Conservation (phyloP, 179 eudicot genomes). For the Silene noctiflora region DNA sequence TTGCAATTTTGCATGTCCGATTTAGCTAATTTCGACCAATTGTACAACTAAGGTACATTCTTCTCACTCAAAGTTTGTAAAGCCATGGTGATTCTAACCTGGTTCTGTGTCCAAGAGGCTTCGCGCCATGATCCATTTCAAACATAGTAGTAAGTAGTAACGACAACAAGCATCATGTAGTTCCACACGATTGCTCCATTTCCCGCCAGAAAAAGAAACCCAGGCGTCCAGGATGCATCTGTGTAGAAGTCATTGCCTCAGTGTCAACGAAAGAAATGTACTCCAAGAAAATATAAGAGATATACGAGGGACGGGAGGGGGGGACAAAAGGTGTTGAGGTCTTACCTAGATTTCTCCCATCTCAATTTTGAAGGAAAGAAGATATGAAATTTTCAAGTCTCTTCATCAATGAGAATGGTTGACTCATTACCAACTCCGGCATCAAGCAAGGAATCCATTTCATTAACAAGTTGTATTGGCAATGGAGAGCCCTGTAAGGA, state of each 20-base stretch:
- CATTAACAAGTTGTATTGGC: conserved; percentile 72
- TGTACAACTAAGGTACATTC: too few species aligned
- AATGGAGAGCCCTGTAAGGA: conserved; percentile 68
- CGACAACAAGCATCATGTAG: background rate
- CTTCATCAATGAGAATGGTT: conserved; percentile 75
- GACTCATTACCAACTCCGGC: conserved; percentile 69
- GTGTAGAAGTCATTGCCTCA: background rate
- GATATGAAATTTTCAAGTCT: conserved; percentile 24
- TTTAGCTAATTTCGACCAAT: too few species aligned
- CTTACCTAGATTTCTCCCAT: background rate
- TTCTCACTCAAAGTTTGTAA: background rate
- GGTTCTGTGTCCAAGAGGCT: background rate
- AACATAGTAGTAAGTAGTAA: too few species aligned
- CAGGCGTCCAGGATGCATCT: background rate
- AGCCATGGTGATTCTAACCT: background rate
- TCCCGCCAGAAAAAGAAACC: background rate
- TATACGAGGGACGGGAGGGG: background rate
- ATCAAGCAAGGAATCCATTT: conserved; percentile 80
- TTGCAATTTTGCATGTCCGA: too few species aligned
- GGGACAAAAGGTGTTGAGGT: background rate
- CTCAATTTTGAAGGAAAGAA: background rate
- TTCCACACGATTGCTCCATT: background rate
- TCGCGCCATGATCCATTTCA: background rate
- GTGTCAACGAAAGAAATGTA: background rate
- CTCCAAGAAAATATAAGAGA: background rate